phyloP scores from a whole-genome alignment of 75 land plant species.

The Adiantum capillusveneris region DNA sequence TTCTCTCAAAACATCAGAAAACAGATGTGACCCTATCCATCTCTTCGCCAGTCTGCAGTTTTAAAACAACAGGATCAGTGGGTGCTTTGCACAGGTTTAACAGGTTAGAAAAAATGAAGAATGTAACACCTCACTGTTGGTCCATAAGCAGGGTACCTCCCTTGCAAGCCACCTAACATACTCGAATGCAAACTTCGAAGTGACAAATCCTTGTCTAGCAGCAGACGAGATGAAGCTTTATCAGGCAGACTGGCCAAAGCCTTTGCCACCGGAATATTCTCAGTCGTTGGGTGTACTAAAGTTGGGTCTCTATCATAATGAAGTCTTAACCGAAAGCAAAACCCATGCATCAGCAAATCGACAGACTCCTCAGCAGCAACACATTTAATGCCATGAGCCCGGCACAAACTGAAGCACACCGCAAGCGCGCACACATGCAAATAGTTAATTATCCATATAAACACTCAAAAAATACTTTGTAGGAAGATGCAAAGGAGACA shows the following conservation, averaged over 20 bases:
- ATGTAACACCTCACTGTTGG: conserved; percentile 70
- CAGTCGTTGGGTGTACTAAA: conserved; percentile 31
- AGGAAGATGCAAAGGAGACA: conserved; percentile 9
- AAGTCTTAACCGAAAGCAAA: conserved; percentile 63
- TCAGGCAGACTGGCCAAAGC: too few species aligned
- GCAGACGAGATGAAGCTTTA: too few species aligned
- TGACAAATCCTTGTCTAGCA: conserved; percentile 22
- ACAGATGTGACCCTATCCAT: conserved; percentile 81
- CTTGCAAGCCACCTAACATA: conserved; percentile 81
- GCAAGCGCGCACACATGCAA: too few species aligned
- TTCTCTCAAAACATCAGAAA: conserved; percentile 57
- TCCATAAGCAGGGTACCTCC: conserved; percentile 62
- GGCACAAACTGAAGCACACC: conserved; percentile 45
- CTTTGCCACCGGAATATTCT: not conserved
- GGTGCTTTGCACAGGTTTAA: not conserved
- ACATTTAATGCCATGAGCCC: conserved; percentile 39
- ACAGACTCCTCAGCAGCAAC: conserved; percentile 70
- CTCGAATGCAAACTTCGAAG: conserved; percentile 69
- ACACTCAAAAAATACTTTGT: too few species aligned
- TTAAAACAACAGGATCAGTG: conserved; percentile 1
- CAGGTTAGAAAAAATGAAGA: not conserved
- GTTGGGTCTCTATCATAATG: conserved; percentile 64
- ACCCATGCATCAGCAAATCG: conserved; percentile 73
- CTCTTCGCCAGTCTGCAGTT: conserved; percentile 82
- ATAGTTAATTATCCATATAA: too few species aligned